Percentiles rank a stretch among this genome's conserved stretches.
These are phyloP conservation scores for Pythium rishiriense DNA, from an alignment of 352 stramenopile species.

Conservation along the genomic window DNA sequence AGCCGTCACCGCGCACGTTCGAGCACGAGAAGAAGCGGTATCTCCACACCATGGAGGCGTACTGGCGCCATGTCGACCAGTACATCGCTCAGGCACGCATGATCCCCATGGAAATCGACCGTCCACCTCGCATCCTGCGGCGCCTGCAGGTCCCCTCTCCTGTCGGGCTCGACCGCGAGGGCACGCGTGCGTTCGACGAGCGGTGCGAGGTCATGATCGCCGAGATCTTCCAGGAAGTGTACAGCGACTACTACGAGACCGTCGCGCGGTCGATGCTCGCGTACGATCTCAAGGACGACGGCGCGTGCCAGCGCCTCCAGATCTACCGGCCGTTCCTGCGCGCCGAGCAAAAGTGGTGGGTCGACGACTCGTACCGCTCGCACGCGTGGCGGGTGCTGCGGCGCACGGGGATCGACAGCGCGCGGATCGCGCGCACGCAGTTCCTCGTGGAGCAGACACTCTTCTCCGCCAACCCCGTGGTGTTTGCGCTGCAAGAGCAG, in stretches of 20 bases:
- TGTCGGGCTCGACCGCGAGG: constrained; percentile 39
- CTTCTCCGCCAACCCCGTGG: constrained; percentile 79
- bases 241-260: constrained; percentile 76
- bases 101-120: constrained; percentile 64
- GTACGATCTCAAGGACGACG: constrained; percentile 86
- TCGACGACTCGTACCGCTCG: constrained; percentile 69
- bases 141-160: constrained; percentile 72
- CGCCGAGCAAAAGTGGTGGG: constrained; percentile 87
- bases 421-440: constrained; percentile 42
- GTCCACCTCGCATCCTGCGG: constrained; percentile 60
- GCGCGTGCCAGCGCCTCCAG: constrained; percentile 62
- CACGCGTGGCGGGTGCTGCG: constrained; percentile 81
- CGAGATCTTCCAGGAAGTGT: constrained; percentile 76
- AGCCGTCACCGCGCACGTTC: constrained; percentile 67
- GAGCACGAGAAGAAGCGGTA: constrained; percentile 78
- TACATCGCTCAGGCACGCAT: constrained; percentile 51
- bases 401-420: constrained; percentile 65
- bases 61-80: constrained; percentile 78
- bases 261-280: constrained; percentile 82
- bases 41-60: constrained; percentile 79
- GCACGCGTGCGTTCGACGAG: constrained; percentile 56
- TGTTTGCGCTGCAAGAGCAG: constrained; percentile 86
- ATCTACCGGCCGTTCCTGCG: constrained; percentile 84
- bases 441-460: constrained; percentile 50
- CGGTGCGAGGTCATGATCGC: constrained; percentile 69